These are phyloP conservation scores for Penicillium sp. DNA, from an alignment of 2,329 filamentous ascomycete species.

Conservation along the genomic window DNA sequence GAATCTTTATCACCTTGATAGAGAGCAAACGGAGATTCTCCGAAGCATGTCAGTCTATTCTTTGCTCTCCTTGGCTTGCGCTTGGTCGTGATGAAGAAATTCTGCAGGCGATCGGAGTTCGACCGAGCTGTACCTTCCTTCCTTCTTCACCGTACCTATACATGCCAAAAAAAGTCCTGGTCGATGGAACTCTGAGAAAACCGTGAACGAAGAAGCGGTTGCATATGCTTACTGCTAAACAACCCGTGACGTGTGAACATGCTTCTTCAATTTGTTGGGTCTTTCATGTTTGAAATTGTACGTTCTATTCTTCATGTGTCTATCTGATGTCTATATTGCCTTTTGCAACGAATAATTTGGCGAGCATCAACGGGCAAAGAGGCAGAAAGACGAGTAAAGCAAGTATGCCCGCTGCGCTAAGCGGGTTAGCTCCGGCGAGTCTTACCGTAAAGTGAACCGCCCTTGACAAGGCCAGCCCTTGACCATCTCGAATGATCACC, in stretches of 20 bases:
- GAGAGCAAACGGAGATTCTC: neutral
- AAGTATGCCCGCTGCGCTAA: neutral
- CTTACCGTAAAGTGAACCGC: neutral
- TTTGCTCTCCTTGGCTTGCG: neutral
- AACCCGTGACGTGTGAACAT: no score
- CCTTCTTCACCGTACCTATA: neutral
- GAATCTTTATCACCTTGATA: no score
- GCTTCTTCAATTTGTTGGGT: no score
- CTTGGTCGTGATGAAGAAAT: neutral
- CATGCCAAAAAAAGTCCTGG: no score
- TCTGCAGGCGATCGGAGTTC: neutral
- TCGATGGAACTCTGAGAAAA: no score
- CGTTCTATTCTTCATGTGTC: no score
- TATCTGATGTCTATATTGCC: no score
- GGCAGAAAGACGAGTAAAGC: neutral
- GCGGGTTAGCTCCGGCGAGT: constrained; percentile 3
- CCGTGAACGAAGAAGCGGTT: no score
- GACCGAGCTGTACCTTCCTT: neutral
- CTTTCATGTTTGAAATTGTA: no score
- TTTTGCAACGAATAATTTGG: no score
- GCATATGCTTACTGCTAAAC: no score
- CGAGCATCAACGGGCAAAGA: neutral
- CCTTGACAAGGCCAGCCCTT: neutral
- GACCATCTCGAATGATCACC: neutral
- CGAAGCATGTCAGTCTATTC: neutral